Conservation (phyloP, 2,329 filamentous ascomycete species). For the Aspergillus sp. region DNA sequence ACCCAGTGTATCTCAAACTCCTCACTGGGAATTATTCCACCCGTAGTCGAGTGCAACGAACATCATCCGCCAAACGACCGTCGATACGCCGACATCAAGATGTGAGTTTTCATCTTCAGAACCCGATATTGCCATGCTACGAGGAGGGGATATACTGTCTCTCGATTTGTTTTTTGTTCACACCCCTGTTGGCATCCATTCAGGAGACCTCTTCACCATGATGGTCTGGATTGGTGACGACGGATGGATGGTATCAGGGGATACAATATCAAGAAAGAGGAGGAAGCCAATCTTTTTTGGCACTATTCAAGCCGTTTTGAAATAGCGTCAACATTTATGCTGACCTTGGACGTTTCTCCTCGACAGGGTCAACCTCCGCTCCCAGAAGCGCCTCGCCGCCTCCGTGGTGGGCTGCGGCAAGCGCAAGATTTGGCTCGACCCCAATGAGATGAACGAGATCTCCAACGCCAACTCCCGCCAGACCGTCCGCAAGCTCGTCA, state of each 20-base stretch:
- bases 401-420: slow-evolving; percentile 98
- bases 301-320: too few species aligned
- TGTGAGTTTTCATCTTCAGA: slow-evolving; percentile 32
- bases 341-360: slow-evolving; percentile 24
- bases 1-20: slow-evolving; percentile 31
- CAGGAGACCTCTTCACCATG: not conserved
- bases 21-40: slow-evolving; percentile 29
- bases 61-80: slow-evolving; percentile 39
- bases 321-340: slow-evolving; percentile 4
- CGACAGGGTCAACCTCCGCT: slow-evolving; percentile 95
- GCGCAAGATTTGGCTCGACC: slow-evolving; percentile 99
- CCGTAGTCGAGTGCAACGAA: slow-evolving; percentile 34
- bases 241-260: not conserved
- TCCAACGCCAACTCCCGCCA: slow-evolving; percentile 99
- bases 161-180: slow-evolving; percentile 9
- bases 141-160: slow-evolving; percentile 11
- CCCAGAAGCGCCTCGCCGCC: slow-evolving; percentile 99
- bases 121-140: slow-evolving; percentile 8
- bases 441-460: slow-evolving; percentile 98
- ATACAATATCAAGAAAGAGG: not conserved
- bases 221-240: not conserved
- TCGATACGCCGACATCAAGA: slow-evolving; percentile 41
- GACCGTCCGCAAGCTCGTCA: slow-evolving; percentile 98
- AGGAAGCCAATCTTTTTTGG: too few species aligned
- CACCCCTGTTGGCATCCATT: not conserved